These are phyloP conservation scores for Kazachstania africana DNA, from an alignment of 805 yeast genomes.

Conservation along the genomic window DNA sequence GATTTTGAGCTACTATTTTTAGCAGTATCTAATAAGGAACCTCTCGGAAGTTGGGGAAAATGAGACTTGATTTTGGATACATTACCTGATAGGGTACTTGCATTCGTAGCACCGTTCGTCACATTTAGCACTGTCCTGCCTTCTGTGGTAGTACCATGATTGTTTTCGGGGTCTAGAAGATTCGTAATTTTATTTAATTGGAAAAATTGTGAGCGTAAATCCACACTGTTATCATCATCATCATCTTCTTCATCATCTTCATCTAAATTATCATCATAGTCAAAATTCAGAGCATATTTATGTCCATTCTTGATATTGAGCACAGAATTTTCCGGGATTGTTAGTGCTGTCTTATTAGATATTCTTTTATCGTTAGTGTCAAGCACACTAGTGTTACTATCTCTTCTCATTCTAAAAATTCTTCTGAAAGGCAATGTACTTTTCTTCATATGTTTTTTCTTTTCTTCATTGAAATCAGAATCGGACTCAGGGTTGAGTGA, in stretches of 20 bases:
- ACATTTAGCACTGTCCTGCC: not conserved
- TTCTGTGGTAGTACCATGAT: not conserved
- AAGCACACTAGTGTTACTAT: constrained; percentile 1
- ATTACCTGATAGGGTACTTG: constrained; percentile 4
- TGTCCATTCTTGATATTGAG: constrained; percentile 1
- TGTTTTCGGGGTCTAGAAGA: not conserved
- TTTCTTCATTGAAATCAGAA: constrained; percentile 4
- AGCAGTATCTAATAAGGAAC: constrained; percentile 3
- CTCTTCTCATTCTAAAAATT: constrained; percentile 16
- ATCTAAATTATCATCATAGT: constrained; percentile 22
- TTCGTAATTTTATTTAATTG: constrained; percentile 7
- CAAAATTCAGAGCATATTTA: constrained; percentile 20
- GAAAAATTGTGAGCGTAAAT: constrained; percentile 16
- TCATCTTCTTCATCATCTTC: constrained; percentile 26
- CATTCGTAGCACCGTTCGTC: constrained; percentile 1
- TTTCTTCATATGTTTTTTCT: constrained; percentile 8
- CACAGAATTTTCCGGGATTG: not conserved
- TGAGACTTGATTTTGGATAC: constrained; percentile 10
- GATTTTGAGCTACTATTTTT: constrained; percentile 5
- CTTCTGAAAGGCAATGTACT: constrained; percentile 14
- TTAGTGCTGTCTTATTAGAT: not conserved
- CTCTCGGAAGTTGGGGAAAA: constrained; percentile 6
- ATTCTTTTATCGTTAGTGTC: not conserved
- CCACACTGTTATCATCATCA: constrained; percentile 15
- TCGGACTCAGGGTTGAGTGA: constrained; percentile 7